These are phyloP conservation scores for Taxawa tesnikishii DNA, from an alignment of 2,329 filamentous ascomycete genomes.

Conservation along the genomic window DNA sequence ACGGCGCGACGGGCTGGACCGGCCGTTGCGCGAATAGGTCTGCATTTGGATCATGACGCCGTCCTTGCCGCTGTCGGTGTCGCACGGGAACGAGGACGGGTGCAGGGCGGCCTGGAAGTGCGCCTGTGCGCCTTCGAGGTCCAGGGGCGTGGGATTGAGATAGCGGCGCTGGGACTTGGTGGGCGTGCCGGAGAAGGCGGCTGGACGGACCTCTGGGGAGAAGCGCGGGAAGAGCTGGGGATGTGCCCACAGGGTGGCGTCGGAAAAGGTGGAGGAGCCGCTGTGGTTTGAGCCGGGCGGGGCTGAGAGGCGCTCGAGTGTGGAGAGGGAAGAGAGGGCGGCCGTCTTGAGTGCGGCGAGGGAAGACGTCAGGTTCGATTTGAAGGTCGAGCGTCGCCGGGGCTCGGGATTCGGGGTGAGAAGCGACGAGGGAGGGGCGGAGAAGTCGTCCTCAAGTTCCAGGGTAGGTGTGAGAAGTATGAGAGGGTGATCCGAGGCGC, in stretches of 20 bases:
- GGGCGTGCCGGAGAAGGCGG: slow-evolving; percentile 39
- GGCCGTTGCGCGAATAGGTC: slow-evolving; percentile 36
- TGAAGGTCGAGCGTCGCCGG: slow-evolving; percentile 29
- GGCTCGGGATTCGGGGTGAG: slow-evolving; percentile 28
- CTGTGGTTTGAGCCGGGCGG: slow-evolving; percentile 7
- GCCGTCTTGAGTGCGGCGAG: slow-evolving; percentile 49
- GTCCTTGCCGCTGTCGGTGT: slow-evolving; percentile 20
- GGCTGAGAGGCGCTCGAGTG: slow-evolving; percentile 30
- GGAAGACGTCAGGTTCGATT: slow-evolving; percentile 52
- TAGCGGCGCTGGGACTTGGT: slow-evolving; percentile 47
- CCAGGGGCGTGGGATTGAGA: slow-evolving; percentile 41
- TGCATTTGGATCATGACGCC: slow-evolving; percentile 51
- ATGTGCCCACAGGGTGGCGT: slow-evolving; percentile 49
- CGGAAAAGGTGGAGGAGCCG: slow-evolving; percentile 38
- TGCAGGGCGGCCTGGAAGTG: slow-evolving; percentile 23
- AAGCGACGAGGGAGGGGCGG: slow-evolving; percentile 16
- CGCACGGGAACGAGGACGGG: slow-evolving; percentile 15
- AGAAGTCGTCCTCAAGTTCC: slow-evolving; percentile 14
- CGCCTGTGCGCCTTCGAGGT: slow-evolving; percentile 23
- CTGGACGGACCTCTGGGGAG: slow-evolving; percentile 49
- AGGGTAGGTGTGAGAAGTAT: slow-evolving; percentile 26
- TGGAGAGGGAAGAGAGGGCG: slow-evolving; percentile 45
- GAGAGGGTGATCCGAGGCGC: slow-evolving; percentile 45
- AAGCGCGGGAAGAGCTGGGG: slow-evolving; percentile 44
- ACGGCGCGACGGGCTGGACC: slow-evolving; percentile 1